A percentile compares a stretch with the other conserved stretches of the same genome.
phyloP scores from a whole-genome alignment of 225 moss, liverwort and hornwort species.

The Polytrichum commune region DNA sequence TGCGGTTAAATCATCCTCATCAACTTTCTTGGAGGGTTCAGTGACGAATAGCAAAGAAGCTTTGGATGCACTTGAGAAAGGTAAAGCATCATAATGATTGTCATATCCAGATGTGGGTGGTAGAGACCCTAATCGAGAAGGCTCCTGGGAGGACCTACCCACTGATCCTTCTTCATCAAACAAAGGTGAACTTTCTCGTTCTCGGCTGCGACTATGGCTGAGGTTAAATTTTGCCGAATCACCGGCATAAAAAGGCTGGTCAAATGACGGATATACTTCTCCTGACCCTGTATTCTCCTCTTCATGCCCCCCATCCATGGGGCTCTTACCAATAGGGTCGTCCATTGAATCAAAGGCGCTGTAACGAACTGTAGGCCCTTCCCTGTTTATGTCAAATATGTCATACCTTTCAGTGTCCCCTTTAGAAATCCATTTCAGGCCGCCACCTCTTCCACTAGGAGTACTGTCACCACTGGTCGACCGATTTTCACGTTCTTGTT shows the following conservation, averaged over 20 bases:
- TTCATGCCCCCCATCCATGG: constrained; percentile 9
- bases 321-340: constrained; percentile 19
- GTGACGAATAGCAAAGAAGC: constrained; percentile 12
- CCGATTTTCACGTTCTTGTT: constrained; percentile 23
- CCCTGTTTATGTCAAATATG: constrained; percentile 51
- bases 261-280: constrained; percentile 28
- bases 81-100: constrained; percentile 36
- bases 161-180: constrained; percentile 59
- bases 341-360: constrained; percentile 35
- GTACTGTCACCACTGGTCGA: constrained; percentile 13
- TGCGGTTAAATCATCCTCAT: constrained; percentile 65
- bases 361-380: constrained; percentile 35
- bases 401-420: constrained; percentile 42
- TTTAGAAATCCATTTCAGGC: constrained; percentile 38
- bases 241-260: constrained; percentile 19
- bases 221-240: constrained; percentile 18
- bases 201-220: constrained; percentile 19
- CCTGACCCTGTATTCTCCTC: constrained; percentile 26
- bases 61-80: constrained; percentile 32
- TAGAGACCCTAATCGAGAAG: constrained; percentile 42
- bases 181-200: constrained; percentile 48
- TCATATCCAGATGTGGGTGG: constrained; percentile 29
- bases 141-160: constrained; percentile 24
- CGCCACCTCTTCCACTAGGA: constrained; percentile 26
- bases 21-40: constrained; percentile 40